Conservation (phyloP, 805 yeast genomes). For the Wickerhamomyces xylosicus region DNA sequence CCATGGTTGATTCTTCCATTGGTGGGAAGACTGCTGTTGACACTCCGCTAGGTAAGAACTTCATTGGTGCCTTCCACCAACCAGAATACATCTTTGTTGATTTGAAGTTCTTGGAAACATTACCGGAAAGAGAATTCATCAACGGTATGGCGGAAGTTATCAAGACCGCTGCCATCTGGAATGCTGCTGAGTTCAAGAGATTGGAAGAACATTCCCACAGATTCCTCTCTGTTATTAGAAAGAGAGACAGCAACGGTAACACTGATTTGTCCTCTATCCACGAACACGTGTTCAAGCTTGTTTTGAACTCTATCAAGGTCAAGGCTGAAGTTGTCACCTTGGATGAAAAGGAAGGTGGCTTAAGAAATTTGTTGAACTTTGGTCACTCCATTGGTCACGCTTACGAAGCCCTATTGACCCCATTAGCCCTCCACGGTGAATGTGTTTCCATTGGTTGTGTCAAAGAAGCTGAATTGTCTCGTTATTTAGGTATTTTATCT, state of each 20-base stretch:
- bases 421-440: conserved; percentile 94
- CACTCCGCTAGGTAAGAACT: conserved; percentile 91
- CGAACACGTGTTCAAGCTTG: conserved; percentile 69
- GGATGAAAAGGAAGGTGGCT: conserved; percentile 93
- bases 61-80: conserved; percentile 97
- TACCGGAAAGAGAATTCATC: conserved; percentile 89
- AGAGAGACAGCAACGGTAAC: conserved; percentile 31
- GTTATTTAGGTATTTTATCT: conserved; percentile 79
- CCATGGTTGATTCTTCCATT: conserved; percentile 97
- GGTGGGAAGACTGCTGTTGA: conserved; percentile 99
- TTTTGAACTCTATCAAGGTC: conserved; percentile 75
- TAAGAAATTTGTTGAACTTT: conserved; percentile 84
- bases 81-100: conserved; percentile 85
- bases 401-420: conserved; percentile 93
- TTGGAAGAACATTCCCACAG: conserved; percentile 65
- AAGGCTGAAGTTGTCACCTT: conserved; percentile 90
- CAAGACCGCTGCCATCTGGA: conserved; percentile 98
- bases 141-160: conserved; percentile 98
- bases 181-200: conserved; percentile 76
- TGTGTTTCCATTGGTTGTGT: conserved; percentile 98
- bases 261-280: conserved; percentile 62
- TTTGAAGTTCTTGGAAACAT: conserved; percentile 72
- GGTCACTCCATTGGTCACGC: conserved; percentile 99
- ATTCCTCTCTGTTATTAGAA: conserved; percentile 59
- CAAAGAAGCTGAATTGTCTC: conserved; percentile 88